Evolutionary conservation across 1,284 basidiomycete species (phyloP), one percentile per base, ranked within the genome.

Genomic region (Fereydounia khargensis): DNA sequence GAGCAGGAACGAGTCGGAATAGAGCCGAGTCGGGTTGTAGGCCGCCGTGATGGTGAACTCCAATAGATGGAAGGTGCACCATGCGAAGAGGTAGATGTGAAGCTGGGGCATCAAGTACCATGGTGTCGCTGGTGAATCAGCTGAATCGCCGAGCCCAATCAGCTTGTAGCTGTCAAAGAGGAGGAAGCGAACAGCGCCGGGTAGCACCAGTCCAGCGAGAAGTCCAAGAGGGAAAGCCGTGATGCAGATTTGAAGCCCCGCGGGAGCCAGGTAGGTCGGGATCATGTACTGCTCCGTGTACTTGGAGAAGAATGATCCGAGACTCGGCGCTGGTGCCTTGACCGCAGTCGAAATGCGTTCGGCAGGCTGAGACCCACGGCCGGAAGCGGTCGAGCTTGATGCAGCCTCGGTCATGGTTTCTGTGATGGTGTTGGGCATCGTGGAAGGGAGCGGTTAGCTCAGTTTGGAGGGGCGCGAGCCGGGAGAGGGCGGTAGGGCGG

Each of bases 41-140:
- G 88, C 88, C 1, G 92, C 91, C 4, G 95, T 97, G 6, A 94
- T 90, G 40, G 86, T 86, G 73, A 94, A 98, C 76, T 99, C 95
- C 28, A 84, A 84, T 83, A 91, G 87, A 72, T 99, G 95, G 74
- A 98, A 99, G 25, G 81, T 14, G 14, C 42, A 35, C 68, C 64
- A 73, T 4, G 42, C 36, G 2, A 47, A 17, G 10, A 74, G 65
- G 47, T 73, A 74, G 31, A 64, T 21, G 20, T 49, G 32, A 7
- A 74, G 43, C 32, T 55, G 55, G 0, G 55, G 51, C 5, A 27
- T 21, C 1, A n/a, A 17, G 14, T 34, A 59, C 48, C 48, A 59
- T 5, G 27, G 3, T 3, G 22, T 16, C 6, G 28, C 35, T 6
- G 33, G 4, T 4, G 20, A 11, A 4, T 8, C 14, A 8, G 4